phyloP scores from a whole-genome alignment of 805 yeast species.

The Candida namnaoensis region DNA sequence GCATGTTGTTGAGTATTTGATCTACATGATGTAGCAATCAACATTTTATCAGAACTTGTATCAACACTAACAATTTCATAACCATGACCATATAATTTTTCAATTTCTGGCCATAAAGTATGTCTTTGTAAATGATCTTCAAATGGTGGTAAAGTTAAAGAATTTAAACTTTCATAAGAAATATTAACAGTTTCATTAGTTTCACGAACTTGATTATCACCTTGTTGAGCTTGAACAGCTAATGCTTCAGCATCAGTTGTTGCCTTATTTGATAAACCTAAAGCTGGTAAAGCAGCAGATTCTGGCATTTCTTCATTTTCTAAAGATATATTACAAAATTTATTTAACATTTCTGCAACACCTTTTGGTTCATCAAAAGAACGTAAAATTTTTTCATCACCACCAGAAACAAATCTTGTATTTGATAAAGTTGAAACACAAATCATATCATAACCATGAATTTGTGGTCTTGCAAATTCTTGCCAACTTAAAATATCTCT shows the following conservation, averaged over 20 bases:
- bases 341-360: slow-evolving; percentile 53
- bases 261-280: slow-evolving; percentile 91
- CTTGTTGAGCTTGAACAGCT: slow-evolving; percentile 21
- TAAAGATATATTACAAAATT: slow-evolving; percentile 37
- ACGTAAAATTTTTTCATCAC: slow-evolving; percentile 89
- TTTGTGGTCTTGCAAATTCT: slow-evolving; percentile 95
- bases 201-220: slow-evolving; percentile 22
- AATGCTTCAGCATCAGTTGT: slow-evolving; percentile 35
- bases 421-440: slow-evolving; percentile 55
- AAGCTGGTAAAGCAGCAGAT: slow-evolving; percentile 84
- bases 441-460: slow-evolving; percentile 96
- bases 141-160: slow-evolving; percentile 56
- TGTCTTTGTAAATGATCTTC: slow-evolving; percentile 90
- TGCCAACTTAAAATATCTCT: slow-evolving; percentile 49
- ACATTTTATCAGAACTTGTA: slow-evolving; percentile 47
- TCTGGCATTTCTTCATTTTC: slow-evolving; percentile 48
- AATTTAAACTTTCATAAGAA: slow-evolving; percentile 36
- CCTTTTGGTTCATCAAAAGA: slow-evolving; percentile 84
- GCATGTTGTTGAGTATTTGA: slow-evolving; percentile 84
- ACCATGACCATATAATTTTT: slow-evolving; percentile 95
- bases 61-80: slow-evolving; percentile 83
- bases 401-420: slow-evolving; percentile 78
- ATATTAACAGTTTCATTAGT: slow-evolving; percentile 26
- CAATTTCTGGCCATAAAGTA: slow-evolving; percentile 92
- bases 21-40: slow-evolving; percentile 85